Conservation (phyloP, 2,329 filamentous ascomycete genomes). For the Mycosphaerella sp. region DNA sequence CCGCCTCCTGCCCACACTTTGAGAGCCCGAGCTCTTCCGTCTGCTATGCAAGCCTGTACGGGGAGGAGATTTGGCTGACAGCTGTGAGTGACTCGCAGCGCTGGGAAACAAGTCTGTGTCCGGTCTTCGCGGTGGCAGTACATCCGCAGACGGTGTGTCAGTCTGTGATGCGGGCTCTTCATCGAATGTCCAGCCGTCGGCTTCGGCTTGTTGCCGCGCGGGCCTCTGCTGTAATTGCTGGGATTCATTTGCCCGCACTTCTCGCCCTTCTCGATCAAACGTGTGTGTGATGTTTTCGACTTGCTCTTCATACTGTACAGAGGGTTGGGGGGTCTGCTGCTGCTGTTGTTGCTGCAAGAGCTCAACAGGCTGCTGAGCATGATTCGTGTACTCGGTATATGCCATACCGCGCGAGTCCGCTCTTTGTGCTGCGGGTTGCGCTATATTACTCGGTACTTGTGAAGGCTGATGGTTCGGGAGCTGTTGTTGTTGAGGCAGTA, state of each 20-base stretch:
- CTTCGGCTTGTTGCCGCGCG: slow-evolving; percentile 31
- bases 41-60: slow-evolving; percentile 60
- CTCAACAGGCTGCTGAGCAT: slow-evolving; percentile 34
- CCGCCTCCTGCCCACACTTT: slow-evolving; percentile 51
- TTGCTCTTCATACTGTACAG: slow-evolving; percentile 47
- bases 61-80: slow-evolving; percentile 71
- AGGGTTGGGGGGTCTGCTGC: slow-evolving; percentile 21
- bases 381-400: slow-evolving; percentile 36
- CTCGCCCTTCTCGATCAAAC: slow-evolving; percentile 53
- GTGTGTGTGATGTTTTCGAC: slow-evolving; percentile 53
- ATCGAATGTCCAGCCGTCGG: slow-evolving; percentile 89
- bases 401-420: slow-evolving; percentile 17
- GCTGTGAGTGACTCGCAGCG: slow-evolving; percentile 54
- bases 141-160: slow-evolving; percentile 37
- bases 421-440: slow-evolving; percentile 20
- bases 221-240: slow-evolving; percentile 16
- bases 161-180: slow-evolving; percentile 57
- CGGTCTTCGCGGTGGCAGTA: slow-evolving; percentile 54
- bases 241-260: slow-evolving; percentile 42
- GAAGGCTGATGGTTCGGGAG: slow-evolving; percentile 58
- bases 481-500: slow-evolving; percentile 32
- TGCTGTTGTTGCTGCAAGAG: slow-evolving; percentile 15
- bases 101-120: slow-evolving; percentile 85
- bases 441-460: slow-evolving; percentile 30
- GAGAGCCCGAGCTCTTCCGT: slow-evolving; percentile 65